Percentiles rank a stretch among this genome's conserved stretches.
phyloP scores from a whole-genome alignment of 1,139 yeast species.

The Scheffersomyces illinoinensis region DNA sequence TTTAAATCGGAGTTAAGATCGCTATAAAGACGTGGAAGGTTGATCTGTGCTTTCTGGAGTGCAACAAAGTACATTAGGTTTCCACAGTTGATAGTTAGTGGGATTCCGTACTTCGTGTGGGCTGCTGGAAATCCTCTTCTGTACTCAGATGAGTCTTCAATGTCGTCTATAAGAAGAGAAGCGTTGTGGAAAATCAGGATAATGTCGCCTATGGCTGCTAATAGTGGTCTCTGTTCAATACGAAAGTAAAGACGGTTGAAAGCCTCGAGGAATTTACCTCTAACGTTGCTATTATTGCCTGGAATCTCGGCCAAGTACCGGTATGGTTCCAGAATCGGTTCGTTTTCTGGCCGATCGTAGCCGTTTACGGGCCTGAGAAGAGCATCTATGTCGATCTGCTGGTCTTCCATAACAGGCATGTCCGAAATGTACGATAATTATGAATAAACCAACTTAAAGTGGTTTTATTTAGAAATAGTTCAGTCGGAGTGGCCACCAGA shows the following conservation, averaged over 20 bases:
- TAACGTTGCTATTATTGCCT: conserved; percentile 13
- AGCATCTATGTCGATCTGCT: neutral
- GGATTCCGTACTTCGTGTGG: conserved; percentile 71
- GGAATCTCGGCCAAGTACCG: conserved; percentile 14
- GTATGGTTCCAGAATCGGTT: conserved; percentile 11
- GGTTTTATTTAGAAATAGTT: neutral
- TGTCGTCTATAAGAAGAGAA: conserved; percentile 57
- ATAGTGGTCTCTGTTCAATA: conserved; percentile 6
- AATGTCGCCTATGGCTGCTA: conserved; percentile 10
- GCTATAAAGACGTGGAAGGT: conserved; percentile 16
- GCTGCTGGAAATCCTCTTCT: conserved; percentile 81
- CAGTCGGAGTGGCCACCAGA: neutral
- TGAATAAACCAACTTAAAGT: neutral
- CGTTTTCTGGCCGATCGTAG: neutral
- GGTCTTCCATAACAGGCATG: neutral
- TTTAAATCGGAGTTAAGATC: neutral
- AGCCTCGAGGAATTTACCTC: conserved; percentile 12
- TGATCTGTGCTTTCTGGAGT: conserved; percentile 44
- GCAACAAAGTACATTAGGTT: conserved; percentile 82
- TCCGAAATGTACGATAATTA: neutral
- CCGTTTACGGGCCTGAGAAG: neutral
- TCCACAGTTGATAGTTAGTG: conserved; percentile 80
- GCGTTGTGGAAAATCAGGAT: conserved; percentile 16
- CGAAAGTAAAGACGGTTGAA: conserved; percentile 15
- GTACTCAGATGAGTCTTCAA: conserved; percentile 71